Conservation (phyloP, 2,329 filamentous ascomycete genomes). For the Trichoderma sp. region DNA sequence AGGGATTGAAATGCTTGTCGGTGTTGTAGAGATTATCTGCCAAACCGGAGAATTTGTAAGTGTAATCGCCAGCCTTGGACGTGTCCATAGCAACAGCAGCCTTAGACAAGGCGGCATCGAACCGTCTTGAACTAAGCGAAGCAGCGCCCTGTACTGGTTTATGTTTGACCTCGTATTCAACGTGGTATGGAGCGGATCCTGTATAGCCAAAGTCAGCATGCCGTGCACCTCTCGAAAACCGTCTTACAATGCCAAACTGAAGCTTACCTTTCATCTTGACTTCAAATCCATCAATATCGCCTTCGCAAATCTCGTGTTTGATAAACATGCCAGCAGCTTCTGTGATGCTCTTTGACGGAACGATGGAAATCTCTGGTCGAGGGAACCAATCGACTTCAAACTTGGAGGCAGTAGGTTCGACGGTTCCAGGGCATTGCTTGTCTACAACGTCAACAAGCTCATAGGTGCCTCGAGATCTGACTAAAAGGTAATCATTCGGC, state of each 20-base stretch:
- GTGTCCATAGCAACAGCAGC: slow-evolving; percentile 86
- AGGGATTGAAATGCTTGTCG: slow-evolving; percentile 61
- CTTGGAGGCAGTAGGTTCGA: slow-evolving; percentile 68
- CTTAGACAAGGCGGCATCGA: slow-evolving; percentile 73
- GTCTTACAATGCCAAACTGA: background rate
- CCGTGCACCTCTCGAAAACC: background rate
- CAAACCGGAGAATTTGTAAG: slow-evolving; percentile 79
- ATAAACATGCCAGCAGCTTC: slow-evolving; percentile 48
- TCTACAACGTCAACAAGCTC: slow-evolving; percentile 76
- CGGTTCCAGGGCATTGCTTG: slow-evolving; percentile 73
- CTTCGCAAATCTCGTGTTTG: slow-evolving; percentile 87
- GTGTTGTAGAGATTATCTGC: slow-evolving; percentile 83
- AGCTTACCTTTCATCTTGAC: slow-evolving; percentile 69
- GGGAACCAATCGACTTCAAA: slow-evolving; percentile 86
- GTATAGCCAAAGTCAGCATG: slow-evolving; percentile 30
- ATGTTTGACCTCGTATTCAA: slow-evolving; percentile 77
- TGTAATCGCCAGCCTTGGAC: slow-evolving; percentile 73
- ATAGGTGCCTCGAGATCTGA: slow-evolving; percentile 69
- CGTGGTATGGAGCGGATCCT: slow-evolving; percentile 76
- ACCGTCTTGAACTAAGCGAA: slow-evolving; percentile 63
- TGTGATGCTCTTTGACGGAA: slow-evolving; percentile 61
- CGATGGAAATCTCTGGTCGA: slow-evolving; percentile 67
- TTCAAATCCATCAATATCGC: slow-evolving; percentile 86
- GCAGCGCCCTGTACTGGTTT: slow-evolving; percentile 64
- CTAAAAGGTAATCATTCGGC: slow-evolving; percentile 66